Evolutionary conservation across 495 filamentous ascomycete species (phyloP).

Genomic region (Xylaria longipes): DNA sequence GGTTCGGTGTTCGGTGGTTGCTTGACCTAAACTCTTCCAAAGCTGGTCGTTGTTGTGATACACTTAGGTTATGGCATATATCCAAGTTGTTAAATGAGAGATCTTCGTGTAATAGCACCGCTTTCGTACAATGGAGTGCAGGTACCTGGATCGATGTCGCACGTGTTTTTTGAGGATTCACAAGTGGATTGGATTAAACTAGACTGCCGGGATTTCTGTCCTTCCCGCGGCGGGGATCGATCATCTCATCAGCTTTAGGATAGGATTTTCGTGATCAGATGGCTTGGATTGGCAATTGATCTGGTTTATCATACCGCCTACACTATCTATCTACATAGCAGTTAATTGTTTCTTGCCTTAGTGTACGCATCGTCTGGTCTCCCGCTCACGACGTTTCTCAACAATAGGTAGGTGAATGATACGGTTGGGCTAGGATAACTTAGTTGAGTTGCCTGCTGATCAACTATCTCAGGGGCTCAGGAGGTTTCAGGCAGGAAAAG

Average conservation of each 20-base stretch:
- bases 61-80: neutral
- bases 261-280: neutral
- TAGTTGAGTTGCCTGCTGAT: neutral
- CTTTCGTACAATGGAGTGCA: neutral
- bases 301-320: neutral
- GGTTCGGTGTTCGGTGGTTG: neutral
- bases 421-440: neutral
- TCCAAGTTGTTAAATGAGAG: neutral
- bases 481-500: slow-evolving; percentile 16
- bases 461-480: slow-evolving; percentile 7
- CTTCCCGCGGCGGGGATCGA: neutral
- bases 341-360: neutral
- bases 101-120: neutral
- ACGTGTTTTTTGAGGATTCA: slow-evolving; percentile 15
- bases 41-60: neutral
- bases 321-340: neutral
- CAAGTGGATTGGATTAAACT: neutral
- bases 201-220: neutral
- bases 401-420: neutral
- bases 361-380: neutral
- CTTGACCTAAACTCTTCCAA: neutral
- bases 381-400: neutral
- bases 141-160: neutral
- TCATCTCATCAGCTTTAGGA: neutral
- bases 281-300: slow-evolving; percentile 1